A percentile compares a stretch with the other conserved stretches of the same genome.
Conservation (phyloP, 805 yeast genomes). For the Ogataea trehaloabstinens region DNA sequence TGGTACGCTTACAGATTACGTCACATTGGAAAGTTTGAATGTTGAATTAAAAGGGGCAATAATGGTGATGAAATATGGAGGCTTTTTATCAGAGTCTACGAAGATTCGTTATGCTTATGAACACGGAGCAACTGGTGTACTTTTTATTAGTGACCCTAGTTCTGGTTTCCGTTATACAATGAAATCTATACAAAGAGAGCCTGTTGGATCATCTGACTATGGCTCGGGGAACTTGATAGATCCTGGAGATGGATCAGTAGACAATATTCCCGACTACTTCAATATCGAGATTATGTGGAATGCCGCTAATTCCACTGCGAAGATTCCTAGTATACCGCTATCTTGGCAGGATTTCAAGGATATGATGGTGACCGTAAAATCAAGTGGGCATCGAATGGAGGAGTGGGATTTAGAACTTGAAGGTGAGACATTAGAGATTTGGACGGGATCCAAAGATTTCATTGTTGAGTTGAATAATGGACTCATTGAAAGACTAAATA, state of each 20-base stretch:
- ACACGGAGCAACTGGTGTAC: constrained; percentile 59
- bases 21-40: constrained; percentile 33
- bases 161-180: constrained; percentile 30
- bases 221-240: constrained; percentile 77
- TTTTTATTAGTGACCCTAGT: constrained; percentile 56
- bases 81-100: constrained; percentile 45
- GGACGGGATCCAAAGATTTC: constrained; percentile 41
- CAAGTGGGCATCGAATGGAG: constrained; percentile 36
- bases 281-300: constrained; percentile 40
- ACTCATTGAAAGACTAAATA: constrained; percentile 49
- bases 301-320: constrained; percentile 55
- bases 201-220: constrained; percentile 54
- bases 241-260: constrained; percentile 63
- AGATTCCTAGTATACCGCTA: constrained; percentile 74
- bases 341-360: constrained; percentile 67
- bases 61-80: constrained; percentile 60
- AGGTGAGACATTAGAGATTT: constrained; percentile 33
- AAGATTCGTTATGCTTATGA: constrained; percentile 55
- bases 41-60: constrained; percentile 49
- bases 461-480: constrained; percentile 31
- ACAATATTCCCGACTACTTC: constrained; percentile 34
- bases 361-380: constrained; percentile 37
- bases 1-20: constrained; percentile 60
- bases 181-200: constrained; percentile 49
- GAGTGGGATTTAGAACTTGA: constrained; percentile 35